Percentiles rank a stretch among this genome's conserved stretches.
Evolutionary conservation across 1,284 basidiomycete genomes (phyloP).

Genomic region (Austropuccinia psidii): DNA sequence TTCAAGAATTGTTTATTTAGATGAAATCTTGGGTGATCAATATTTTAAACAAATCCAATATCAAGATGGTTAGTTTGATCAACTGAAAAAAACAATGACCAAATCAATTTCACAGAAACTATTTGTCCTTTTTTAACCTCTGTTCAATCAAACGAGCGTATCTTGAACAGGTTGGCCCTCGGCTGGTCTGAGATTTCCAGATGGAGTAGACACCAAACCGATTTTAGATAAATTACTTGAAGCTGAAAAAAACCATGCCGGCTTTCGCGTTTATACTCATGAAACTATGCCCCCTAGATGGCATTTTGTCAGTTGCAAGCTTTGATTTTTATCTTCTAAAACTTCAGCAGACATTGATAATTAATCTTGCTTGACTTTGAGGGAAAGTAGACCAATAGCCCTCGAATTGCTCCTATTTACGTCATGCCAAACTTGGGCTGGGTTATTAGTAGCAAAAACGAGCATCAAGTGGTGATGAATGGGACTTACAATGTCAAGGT

Average conservation of each 20-base stretch:
- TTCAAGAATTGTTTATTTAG: slow-evolving; percentile 66
- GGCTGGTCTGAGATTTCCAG: slow-evolving; percentile 67
- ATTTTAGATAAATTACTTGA: slow-evolving; percentile 56
- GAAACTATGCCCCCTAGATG: slow-evolving; percentile 71
- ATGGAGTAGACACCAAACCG: slow-evolving; percentile 55
- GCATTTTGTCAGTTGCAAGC: slow-evolving; percentile 55
- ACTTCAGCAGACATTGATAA: background rate
- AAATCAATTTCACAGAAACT: background rate
- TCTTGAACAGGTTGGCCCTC: slow-evolving; percentile 63
- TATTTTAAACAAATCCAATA: slow-evolving; percentile 60
- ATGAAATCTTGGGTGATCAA: slow-evolving; percentile 67
- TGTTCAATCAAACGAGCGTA: background rate
- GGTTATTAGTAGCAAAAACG: slow-evolving; percentile 56
- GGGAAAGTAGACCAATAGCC: slow-evolving; percentile 50
- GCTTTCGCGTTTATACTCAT: slow-evolving; percentile 67
- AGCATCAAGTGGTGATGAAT: slow-evolving; percentile 51
- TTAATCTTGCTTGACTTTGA: background rate
- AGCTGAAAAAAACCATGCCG: slow-evolving; percentile 53
- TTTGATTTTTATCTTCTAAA: background rate
- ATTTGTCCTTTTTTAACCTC: background rate
- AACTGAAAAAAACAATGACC: slow-evolving; percentile 4
- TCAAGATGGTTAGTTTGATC: slow-evolving; percentile 56
- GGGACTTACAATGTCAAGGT: slow-evolving; percentile 59
- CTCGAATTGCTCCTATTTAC: slow-evolving; percentile 78
- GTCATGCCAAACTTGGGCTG: slow-evolving; percentile 71